Evolutionary conservation across 805 yeast genomes (phyloP).

Genomic region (Metschnikowia aberdeeniae): DNA sequence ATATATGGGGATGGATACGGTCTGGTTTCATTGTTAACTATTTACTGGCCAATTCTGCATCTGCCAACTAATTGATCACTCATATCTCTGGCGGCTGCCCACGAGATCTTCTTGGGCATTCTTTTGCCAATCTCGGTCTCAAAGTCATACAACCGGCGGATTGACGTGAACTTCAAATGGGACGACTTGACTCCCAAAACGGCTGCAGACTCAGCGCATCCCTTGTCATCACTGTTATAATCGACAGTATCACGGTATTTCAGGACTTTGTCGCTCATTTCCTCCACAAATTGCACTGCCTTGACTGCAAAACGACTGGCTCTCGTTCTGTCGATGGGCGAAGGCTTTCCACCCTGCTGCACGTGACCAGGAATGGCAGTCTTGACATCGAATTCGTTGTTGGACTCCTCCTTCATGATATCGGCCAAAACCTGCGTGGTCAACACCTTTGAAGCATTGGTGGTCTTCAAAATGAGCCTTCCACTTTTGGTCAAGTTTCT

Average conservation of each 20-base stretch:
- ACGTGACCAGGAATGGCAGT: conserved; percentile 86
- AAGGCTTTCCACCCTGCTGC: conserved; percentile 78
- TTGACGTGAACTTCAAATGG: conserved; percentile 67
- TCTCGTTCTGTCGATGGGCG: conserved; percentile 71
- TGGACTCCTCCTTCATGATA: conserved; percentile 58
- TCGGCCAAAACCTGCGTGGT: conserved; percentile 67
- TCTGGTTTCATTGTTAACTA: not conserved
- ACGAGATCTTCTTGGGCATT: conserved; percentile 84
- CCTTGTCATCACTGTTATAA: conserved; percentile 31
- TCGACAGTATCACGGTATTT: conserved; percentile 25
- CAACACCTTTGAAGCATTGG: conserved; percentile 64
- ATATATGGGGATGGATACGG: not conserved
- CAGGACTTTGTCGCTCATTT: conserved; percentile 21
- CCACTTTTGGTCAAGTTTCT: conserved; percentile 66
- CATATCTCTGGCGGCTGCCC: conserved; percentile 71
- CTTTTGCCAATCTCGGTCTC: conserved; percentile 80
- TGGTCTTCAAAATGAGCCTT: conserved; percentile 63
- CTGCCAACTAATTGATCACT: conserved; percentile 86
- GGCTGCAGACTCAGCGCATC: conserved; percentile 54
- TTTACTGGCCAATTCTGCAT: conserved; percentile 14
- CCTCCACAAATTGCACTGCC: conserved; percentile 67
- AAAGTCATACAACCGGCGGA: conserved; percentile 74
- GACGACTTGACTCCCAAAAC: conserved; percentile 82
- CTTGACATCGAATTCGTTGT: conserved; percentile 67
- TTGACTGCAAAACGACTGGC: conserved; percentile 69